These are phyloP conservation scores for Amoebophrya sp. DNA, from an alignment of 169 alveolate genomes.

Conservation along the genomic window DNA sequence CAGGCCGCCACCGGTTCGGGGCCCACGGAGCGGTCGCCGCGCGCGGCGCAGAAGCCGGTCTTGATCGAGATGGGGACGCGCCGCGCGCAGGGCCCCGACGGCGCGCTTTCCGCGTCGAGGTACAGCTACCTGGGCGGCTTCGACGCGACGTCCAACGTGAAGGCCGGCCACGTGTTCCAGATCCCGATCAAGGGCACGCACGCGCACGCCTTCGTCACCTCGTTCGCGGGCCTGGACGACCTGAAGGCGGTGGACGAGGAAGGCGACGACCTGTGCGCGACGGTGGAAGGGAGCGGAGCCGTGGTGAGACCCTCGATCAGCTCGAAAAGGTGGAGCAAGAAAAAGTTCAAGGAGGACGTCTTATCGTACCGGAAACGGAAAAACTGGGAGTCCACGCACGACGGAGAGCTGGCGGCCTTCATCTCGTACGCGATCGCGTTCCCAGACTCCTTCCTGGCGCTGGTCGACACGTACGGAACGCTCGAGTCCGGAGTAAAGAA, in stretches of 20 bases:
- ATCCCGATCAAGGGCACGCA: slow-evolving; percentile 53
- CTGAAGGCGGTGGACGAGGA: too few species aligned
- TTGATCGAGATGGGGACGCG: slow-evolving; percentile 60
- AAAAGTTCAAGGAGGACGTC: too few species aligned
- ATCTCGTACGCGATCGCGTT: slow-evolving; percentile 53
- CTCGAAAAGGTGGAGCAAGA: too few species aligned
- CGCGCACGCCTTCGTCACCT: slow-evolving; percentile 65
- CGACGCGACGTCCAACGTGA: slow-evolving; percentile 55
- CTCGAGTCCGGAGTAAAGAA: slow-evolving; percentile 58
- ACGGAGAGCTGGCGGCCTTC: slow-evolving; percentile 67
- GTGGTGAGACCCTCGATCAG: too few species aligned
- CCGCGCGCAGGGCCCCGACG: slow-evolving; percentile 84
- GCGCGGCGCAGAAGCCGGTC: slow-evolving; percentile 16
- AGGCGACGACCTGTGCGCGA: too few species aligned
- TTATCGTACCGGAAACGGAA: too few species aligned
- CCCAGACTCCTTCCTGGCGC: slow-evolving; percentile 49
- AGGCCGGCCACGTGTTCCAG: slow-evolving; percentile 39
- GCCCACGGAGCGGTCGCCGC: too few species aligned
- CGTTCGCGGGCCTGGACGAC: slow-evolving; percentile 28
- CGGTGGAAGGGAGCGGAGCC: too few species aligned
- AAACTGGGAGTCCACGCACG: too few species aligned
- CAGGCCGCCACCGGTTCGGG: too few species aligned
- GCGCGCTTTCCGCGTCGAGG: slow-evolving; percentile 69
- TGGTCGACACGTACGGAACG: slow-evolving; percentile 51
- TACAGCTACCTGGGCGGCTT: slow-evolving; percentile 60